Evolutionary conservation across 1,139 yeast species (phyloP).

Genomic region (Magnusiomyces sp.): DNA sequence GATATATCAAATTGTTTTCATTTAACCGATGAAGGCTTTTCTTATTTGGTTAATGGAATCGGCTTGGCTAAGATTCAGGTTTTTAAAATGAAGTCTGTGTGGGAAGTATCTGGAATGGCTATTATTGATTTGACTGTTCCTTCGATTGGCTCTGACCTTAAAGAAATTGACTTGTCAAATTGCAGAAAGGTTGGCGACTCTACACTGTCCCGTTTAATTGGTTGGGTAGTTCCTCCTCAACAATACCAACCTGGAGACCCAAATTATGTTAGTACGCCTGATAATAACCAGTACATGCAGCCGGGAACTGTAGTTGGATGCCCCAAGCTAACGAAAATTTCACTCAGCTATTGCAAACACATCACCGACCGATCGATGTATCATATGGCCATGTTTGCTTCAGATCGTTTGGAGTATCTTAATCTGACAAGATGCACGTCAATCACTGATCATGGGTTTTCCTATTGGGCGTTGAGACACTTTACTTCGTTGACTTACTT

Average conservation of each 20-base stretch:
- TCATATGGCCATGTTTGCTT: slow-evolving; percentile 53
- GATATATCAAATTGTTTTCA: slow-evolving; percentile 69
- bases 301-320: slow-evolving; percentile 42
- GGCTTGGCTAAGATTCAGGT: slow-evolving; percentile 52
- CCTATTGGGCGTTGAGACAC: slow-evolving; percentile 49
- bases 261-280: neutral
- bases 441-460: slow-evolving; percentile 65
- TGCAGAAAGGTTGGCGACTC: slow-evolving; percentile 67
- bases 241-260: neutral
- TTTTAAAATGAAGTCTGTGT: slow-evolving; percentile 57
- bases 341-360: slow-evolving; percentile 65
- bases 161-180: slow-evolving; percentile 57
- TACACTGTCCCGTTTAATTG: slow-evolving; percentile 57
- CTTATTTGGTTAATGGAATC: slow-evolving; percentile 59
- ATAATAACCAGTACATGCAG: neutral
- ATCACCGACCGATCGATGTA: slow-evolving; percentile 59
- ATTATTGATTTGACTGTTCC: slow-evolving; percentile 68
- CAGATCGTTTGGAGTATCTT: slow-evolving; percentile 45
- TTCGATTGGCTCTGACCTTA: slow-evolving; percentile 50
- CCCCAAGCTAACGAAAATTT: slow-evolving; percentile 43
- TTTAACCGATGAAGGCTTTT: slow-evolving; percentile 65
- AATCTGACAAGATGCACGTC: slow-evolving; percentile 70
- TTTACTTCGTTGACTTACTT: slow-evolving; percentile 48
- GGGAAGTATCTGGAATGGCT: slow-evolving; percentile 77
- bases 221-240: slow-evolving; percentile 36